These are phyloP conservation scores for Spergularia azorica DNA, from an alignment of 179 eudicot species.

Conservation along the genomic window DNA sequence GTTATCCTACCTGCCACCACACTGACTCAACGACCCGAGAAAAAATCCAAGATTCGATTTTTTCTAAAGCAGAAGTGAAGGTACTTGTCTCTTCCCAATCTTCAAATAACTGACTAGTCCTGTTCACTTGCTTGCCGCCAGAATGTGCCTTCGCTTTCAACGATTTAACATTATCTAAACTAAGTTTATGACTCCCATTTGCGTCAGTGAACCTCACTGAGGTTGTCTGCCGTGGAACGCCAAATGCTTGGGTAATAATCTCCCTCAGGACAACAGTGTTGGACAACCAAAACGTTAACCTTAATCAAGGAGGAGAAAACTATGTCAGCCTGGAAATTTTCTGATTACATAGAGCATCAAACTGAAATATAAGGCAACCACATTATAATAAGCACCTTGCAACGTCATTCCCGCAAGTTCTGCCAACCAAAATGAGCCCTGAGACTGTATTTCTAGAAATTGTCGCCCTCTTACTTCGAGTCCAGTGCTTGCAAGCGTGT, in stretches of 20 bases:
- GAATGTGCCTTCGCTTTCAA: slow-evolving; percentile 41
- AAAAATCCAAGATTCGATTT: slow-evolving; percentile 91
- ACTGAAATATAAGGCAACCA: neutral
- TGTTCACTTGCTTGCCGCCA: slow-evolving; percentile 41
- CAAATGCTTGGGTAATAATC: slow-evolving; percentile 71
- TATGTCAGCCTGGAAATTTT: slow-evolving; percentile 13
- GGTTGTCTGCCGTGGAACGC: slow-evolving; percentile 46
- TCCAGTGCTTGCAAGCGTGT: slow-evolving; percentile 81
- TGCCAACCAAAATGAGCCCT: slow-evolving; percentile 82
- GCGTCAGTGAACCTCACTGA: too few species aligned
- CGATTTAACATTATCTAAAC: slow-evolving; percentile 35
- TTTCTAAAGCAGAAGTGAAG: slow-evolving; percentile 71
- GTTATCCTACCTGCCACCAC: slow-evolving; percentile 86
- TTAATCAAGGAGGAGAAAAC: slow-evolving; percentile 33
- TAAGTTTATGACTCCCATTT: slow-evolving; percentile 38
- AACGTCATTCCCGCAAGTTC: slow-evolving; percentile 85
- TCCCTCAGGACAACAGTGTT: slow-evolving; percentile 82
- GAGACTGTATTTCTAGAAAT: slow-evolving; percentile 74
- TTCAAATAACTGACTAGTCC: slow-evolving; percentile 44
- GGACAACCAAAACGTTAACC: slow-evolving; percentile 94
- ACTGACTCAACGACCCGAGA: slow-evolving; percentile 83
- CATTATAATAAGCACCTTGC: slow-evolving; percentile 51
- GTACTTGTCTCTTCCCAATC: slow-evolving; percentile 96
- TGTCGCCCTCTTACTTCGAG: slow-evolving; percentile 63
- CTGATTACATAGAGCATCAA: neutral